Percentiles rank a stretch among this genome's conserved stretches.
phyloP scores from a whole-genome alignment of 768 basidiomycete species.

The Panaeolus papilionaceus region DNA sequence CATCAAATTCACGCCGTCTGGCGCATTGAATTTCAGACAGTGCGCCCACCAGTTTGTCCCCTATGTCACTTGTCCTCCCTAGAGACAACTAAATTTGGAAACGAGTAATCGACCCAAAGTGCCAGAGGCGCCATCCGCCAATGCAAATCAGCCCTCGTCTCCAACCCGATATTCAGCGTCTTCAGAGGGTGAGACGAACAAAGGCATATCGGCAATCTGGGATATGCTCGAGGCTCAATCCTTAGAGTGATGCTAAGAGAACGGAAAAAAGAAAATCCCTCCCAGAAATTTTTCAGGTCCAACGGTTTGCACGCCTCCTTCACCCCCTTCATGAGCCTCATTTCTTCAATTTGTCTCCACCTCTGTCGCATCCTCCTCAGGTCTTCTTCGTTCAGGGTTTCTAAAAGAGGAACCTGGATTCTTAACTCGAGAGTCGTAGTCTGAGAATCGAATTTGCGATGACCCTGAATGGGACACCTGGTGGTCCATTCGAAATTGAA shows the following conservation, averaged over 20 bases:
- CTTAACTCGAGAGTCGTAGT: background rate
- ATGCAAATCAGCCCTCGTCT: background rate
- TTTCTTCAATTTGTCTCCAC: background rate
- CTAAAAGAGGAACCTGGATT: background rate
- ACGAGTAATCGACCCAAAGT: background rate
- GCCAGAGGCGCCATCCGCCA: background rate
- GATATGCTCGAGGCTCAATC: background rate
- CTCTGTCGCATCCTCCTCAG: background rate
- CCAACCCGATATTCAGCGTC: background rate
- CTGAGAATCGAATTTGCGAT: background rate
- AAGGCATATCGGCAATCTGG: background rate
- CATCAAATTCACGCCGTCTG: background rate
- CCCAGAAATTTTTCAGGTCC: background rate
- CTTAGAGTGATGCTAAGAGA: background rate
- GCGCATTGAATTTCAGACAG: background rate
- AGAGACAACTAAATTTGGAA: background rate
- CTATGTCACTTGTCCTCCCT: background rate
- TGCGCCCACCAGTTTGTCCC: background rate
- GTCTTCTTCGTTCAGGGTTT: background rate
- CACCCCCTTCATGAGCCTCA: background rate
- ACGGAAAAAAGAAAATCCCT: background rate
- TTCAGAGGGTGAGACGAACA: background rate
- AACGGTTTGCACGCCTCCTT: background rate
- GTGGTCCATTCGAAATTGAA: background rate
- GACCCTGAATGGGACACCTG: background rate